Base-by-base conservation (phyloP, 2,329 filamentous ascomycete species). In the Neofusicoccum laricinum region DNA sequence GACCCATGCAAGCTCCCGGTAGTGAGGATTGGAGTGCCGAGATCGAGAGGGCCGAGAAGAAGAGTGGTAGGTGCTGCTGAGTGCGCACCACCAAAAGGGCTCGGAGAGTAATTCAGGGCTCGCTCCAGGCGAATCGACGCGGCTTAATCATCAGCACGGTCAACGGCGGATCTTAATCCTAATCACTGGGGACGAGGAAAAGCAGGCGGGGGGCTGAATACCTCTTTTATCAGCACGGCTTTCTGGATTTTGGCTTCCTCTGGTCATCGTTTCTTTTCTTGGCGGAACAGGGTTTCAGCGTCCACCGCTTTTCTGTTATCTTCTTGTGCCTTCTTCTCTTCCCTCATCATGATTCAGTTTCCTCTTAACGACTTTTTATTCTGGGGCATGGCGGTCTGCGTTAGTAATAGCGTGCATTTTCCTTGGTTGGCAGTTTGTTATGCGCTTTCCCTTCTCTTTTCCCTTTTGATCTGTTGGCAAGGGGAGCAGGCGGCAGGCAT, bases 21-120 rank as follows among this genome's bases (percentile, higher is more conserved):
- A 74, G 72, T 4, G 69, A 73, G 51, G 72, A 75, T 45, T 75
- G 73, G 73, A 71, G 75, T 55, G 69, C 73, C 21, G 73, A 77
- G 12, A 69, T 75, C 7, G 71, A 71, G 8, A 68, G 71, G 57
- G 68, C 67, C 1, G 71, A 75, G 69, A 72, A 62, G 62, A 75
- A 77, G 66, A 70, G 72, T 30, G 75, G 75, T 25, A 72, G 68
- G 49, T 77, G 76, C 59, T 77, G 76, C 61, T 77, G 66, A 64
- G 12, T 4, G 25, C 21, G 11, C n/a, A 17, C 41, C 55, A 15
- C n/a, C 21, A 30, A 51, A 21, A 21, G 19, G 10, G n/a, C 30
- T 21, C 32, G 19, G 17, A 59, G 25, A 30, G 15, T 11, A 10
- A 14, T 17, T 12, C 14, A 30, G 14, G 10, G 15, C 30, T 59